Evolutionary conservation across 1,284 basidiomycete genomes (phyloP), one percentile per base, ranked within the genome.

Genomic region (Microbotryum intermedium): DNA sequence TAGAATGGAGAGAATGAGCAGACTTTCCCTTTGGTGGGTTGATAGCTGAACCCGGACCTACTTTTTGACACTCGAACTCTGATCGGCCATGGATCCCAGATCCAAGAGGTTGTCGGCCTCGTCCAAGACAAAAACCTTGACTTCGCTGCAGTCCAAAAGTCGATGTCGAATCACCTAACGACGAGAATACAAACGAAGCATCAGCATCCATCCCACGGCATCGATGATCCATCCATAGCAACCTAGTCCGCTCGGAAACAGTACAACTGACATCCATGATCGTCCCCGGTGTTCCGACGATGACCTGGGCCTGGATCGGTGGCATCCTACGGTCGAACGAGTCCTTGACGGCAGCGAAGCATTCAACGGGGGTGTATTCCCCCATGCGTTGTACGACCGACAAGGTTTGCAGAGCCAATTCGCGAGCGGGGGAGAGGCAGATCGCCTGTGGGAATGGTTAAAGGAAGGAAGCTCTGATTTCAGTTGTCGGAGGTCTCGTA

Each of bases 81-180:
- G 94, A 70, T 98, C 95, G n/a, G 91, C 91, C 55, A 98, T 77
- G 20, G 65, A 64, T 25, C 93, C 91, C 72, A 91, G 85, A 73
- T 94, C 92, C 67, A 99, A 80, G 92, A 98, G 97, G 76, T 97
- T 95, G 77, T 99, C 95, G 34, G 95, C 95, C 77, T 99, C 95
- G 73, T 99, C 95, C 23, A 98, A 80, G 11, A 98, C 94, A 64
- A 98, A 92, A 11, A 97, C 90, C 73, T 90, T 90, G 73, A 99
- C 83, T 44, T 85, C 79, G 55, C 80, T 82, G 8, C 86, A 79
- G 72, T 97, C 90, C 30, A 79, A 39, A 16, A 39, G 11, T 16
- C 34, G 34, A 39, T 39, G 34, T 39, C 34, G 34, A 16, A 39
- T 39, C 11, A 16, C 34, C 34, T 39, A 18, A 18, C 11, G 70